A percentile compares a stretch with the other conserved stretches of the same genome.
Evolutionary conservation across 805 yeast species (phyloP).

Genomic region (Priceomyces melissophilus): DNA sequence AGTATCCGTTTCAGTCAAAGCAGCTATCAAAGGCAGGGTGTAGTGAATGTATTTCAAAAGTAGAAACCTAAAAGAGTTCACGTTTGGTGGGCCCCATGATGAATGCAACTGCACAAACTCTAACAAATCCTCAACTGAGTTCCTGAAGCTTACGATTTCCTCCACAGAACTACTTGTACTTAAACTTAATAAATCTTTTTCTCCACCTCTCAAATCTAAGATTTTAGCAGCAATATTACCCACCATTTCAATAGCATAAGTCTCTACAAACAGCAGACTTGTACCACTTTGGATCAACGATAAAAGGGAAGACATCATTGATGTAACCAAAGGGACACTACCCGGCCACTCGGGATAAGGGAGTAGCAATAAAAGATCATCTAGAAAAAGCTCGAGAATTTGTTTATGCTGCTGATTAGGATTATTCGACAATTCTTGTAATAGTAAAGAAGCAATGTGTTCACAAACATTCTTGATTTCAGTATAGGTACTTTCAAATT

Average conservation of each 20-base stretch:
- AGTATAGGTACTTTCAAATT: neutral
- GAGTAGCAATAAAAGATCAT: slow-evolving; percentile 53
- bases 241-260: slow-evolving; percentile 55
- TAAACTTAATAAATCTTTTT: slow-evolving; percentile 1
- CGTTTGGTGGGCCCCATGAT: slow-evolving; percentile 7
- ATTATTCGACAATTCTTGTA: slow-evolving; percentile 13
- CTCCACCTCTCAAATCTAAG: slow-evolving; percentile 27
- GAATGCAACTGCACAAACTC: slow-evolving; percentile 14
- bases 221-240: slow-evolving; percentile 58
- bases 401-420: slow-evolving; percentile 30
- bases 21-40: slow-evolving; percentile 1
- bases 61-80: slow-evolving; percentile 12
- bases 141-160: slow-evolving; percentile 4
- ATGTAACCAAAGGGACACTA: slow-evolving; percentile 46
- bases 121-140: slow-evolving; percentile 8
- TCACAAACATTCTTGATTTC: slow-evolving; percentile 15
- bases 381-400: slow-evolving; percentile 50
- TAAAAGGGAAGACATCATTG: slow-evolving; percentile 44
- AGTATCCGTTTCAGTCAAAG: neutral
- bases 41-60: slow-evolving; percentile 10
- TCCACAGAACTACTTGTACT: slow-evolving; percentile 4
- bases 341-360: slow-evolving; percentile 61
- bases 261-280: slow-evolving; percentile 41
- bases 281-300: slow-evolving; percentile 35
- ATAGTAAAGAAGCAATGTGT: slow-evolving; percentile 24